A percentile compares a stretch with the other conserved stretches of the same genome.
Conservation (phyloP, 1,284 basidiomycete species). For the Fistulinella cinereoalba region DNA sequence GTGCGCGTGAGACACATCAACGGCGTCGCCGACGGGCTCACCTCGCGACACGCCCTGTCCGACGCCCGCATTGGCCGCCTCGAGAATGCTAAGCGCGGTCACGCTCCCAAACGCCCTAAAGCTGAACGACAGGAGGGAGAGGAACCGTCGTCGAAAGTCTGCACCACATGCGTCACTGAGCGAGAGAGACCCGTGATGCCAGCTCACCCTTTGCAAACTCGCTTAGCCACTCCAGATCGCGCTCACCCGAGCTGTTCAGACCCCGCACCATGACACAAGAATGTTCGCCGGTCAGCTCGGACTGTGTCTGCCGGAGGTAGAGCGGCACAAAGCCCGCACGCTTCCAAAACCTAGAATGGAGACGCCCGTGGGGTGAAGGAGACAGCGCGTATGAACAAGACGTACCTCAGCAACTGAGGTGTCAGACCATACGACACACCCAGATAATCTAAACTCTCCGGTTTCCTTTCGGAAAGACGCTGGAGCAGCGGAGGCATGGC, state of each 20-base stretch:
- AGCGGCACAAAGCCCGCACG: slow-evolving; percentile 87
- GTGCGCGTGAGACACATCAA: neutral
- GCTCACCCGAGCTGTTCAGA: slow-evolving; percentile 65
- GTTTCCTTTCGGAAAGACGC: slow-evolving; percentile 85
- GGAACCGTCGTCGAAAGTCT: slow-evolving; percentile 94
- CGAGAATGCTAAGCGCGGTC: slow-evolving; percentile 84
- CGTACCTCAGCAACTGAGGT: slow-evolving; percentile 73
- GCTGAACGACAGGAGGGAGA: slow-evolving; percentile 87
- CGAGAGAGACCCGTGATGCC: neutral
- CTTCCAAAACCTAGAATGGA: slow-evolving; percentile 98
- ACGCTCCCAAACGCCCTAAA: slow-evolving; percentile 93
- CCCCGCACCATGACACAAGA: slow-evolving; percentile 90
- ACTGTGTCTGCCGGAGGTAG: slow-evolving; percentile 91
- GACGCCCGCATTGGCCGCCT: slow-evolving; percentile 74
- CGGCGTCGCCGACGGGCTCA: too few species aligned
- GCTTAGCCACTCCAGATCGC: slow-evolving; percentile 76
- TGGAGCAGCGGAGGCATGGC: slow-evolving; percentile 94
- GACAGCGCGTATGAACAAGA: neutral
- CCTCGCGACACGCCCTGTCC: slow-evolving; percentile 46
- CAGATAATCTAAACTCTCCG: slow-evolving; percentile 91
- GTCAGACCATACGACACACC: slow-evolving; percentile 97
- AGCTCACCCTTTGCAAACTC: slow-evolving; percentile 85
- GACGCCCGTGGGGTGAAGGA: neutral
- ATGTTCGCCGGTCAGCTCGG: slow-evolving; percentile 96
- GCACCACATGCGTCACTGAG: neutral